phyloP scores from a whole-genome alignment of 169 alveolate genomes.

The Toxoplasma gondii region DNA sequence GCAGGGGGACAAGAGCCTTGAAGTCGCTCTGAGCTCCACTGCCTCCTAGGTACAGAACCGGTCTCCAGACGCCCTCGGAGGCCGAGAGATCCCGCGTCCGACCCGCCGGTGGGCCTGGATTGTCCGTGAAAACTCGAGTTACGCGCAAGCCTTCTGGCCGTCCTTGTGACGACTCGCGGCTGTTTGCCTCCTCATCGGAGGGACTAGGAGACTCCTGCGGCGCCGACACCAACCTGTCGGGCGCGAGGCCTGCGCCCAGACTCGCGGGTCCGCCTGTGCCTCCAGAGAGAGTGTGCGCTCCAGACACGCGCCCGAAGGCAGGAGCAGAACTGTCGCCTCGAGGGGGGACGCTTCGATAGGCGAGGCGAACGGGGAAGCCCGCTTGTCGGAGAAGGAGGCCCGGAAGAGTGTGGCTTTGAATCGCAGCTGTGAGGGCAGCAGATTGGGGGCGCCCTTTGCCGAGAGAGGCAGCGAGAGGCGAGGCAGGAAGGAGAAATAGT shows the following conservation, averaged over 20 bases:
- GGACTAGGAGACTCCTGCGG: not conserved
- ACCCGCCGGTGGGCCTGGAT: not conserved
- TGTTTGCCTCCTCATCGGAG: not conserved
- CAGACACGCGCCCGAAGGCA: not conserved
- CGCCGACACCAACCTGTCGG: not conserved
- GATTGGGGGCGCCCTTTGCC: not conserved
- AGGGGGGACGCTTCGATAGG: not conserved
- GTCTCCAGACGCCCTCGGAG: not conserved
- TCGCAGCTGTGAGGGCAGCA: conserved; percentile 21
- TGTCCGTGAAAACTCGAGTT: not conserved
- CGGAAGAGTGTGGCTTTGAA: conserved; percentile 11
- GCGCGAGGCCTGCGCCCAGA: no score
- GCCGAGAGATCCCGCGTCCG: not conserved
- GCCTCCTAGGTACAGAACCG: not conserved
- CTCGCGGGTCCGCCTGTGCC: no score
- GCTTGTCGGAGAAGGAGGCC: conserved; percentile 39
- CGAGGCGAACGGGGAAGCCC: conserved; percentile 2
- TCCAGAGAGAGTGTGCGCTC: no score
- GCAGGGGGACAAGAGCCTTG: not conserved
- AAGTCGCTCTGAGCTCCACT: not conserved
- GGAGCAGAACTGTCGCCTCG: not conserved
- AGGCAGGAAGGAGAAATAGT: not conserved
- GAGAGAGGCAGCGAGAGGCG: not conserved
- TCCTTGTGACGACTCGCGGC: not conserved
- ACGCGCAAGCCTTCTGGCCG: not conserved